Percentiles rank a stretch among this genome's conserved stretches.
These are phyloP conservation scores for Cryptosporidium meleagridis DNA, from an alignment of 169 alveolate species.

Conservation along the genomic window DNA sequence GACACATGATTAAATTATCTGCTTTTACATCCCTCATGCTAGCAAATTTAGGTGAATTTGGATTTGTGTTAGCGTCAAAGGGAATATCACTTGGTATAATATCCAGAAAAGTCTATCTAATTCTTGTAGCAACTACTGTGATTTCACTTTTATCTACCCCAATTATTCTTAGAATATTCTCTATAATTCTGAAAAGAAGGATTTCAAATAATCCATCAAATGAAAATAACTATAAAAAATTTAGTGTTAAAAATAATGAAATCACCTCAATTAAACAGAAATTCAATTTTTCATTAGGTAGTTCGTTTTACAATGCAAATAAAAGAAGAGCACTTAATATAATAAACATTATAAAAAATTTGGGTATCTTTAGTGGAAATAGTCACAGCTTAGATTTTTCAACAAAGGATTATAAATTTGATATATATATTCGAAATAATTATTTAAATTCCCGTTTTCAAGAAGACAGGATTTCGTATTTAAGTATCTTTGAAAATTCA, in stretches of 20 bases:
- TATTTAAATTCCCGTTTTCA: slow-evolving; percentile 36
- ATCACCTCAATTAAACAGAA: background rate
- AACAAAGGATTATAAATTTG: background rate
- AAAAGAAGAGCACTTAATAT: slow-evolving; percentile 4
- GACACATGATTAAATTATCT: slow-evolving; percentile 20
- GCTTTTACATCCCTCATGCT: slow-evolving; percentile 52
- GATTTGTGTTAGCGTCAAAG: slow-evolving; percentile 69
- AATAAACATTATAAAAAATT: slow-evolving; percentile 4
- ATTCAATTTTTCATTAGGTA: background rate
- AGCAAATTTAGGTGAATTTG: slow-evolving; percentile 73
- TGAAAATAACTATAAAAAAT: slow-evolving; percentile 7
- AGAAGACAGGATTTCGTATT: background rate
- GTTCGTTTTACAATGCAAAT: background rate
- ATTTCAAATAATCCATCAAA: background rate
- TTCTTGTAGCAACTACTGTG: slow-evolving; percentile 62
- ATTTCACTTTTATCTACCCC: slow-evolving; percentile 64
- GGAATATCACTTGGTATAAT: slow-evolving; percentile 56
- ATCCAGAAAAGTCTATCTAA: slow-evolving; percentile 58
- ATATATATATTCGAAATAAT: slow-evolving; percentile 19
- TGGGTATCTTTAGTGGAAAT: background rate
- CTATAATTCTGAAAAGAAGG: background rate
- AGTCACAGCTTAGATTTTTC: background rate
- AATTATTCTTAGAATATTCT: slow-evolving; percentile 22
- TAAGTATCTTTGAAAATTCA: background rate
- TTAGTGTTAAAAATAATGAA: background rate